Evolutionary conservation across 192 early-diverging fungal genomes (phyloP).

Genomic region (Podila clonocystis): DNA sequence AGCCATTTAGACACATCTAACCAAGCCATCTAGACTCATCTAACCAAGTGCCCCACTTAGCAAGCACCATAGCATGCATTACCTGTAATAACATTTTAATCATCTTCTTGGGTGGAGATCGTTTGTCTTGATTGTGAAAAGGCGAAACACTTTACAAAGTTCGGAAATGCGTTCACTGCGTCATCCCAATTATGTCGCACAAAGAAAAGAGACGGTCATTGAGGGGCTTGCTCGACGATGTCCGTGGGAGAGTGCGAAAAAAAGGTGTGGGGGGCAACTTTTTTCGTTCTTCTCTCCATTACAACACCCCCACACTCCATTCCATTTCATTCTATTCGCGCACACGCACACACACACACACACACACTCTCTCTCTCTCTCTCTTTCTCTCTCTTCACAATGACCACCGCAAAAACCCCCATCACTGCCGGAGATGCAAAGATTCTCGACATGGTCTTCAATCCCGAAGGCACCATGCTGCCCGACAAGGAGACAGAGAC

Average conservation of each 20-base stretch:
- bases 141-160: too few relatives aligned
- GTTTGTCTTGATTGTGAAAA: too few relatives aligned
- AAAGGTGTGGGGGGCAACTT: background rate
- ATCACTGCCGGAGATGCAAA: slow-evolving; percentile 45
- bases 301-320: background rate
- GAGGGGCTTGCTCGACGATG: background rate
- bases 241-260: slow-evolving; percentile 1
- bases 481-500: slow-evolving; percentile 45
- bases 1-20: too few relatives aligned
- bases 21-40: too few relatives aligned
- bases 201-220: background rate
- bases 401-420: slow-evolving; percentile 21
- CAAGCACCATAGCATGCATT: too few relatives aligned
- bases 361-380: too few relatives aligned
- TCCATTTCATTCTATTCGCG: background rate
- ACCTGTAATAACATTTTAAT: too few relatives aligned
- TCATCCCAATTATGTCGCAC: too few relatives aligned
- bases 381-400: background rate
- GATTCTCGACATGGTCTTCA: slow-evolving; percentile 53
- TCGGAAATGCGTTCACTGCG: too few relatives aligned
- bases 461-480: slow-evolving; percentile 50
- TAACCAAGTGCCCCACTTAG: too few relatives aligned
- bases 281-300: background rate
- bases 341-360: too few relatives aligned
- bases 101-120: too few relatives aligned